phyloP scores from a whole-genome alignment of 352 stramenopile species.

The Phytophthora pluvialis region DNA sequence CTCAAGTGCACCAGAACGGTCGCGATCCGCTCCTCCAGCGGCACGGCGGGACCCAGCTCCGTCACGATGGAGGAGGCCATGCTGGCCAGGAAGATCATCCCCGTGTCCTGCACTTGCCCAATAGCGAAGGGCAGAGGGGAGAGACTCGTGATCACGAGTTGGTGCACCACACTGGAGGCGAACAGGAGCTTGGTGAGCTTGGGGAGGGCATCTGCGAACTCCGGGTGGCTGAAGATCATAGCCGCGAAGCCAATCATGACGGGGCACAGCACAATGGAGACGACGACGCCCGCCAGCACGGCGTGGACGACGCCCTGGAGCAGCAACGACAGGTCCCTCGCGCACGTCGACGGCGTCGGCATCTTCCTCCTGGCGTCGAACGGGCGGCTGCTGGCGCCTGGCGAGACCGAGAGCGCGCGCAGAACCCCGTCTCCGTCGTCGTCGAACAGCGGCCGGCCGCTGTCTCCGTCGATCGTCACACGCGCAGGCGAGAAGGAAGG shows the following conservation, averaged over 20 bases:
- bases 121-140: conserved; percentile 96
- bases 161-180: conserved; percentile 94
- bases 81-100: conserved; percentile 95
- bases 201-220: conserved; percentile 57
- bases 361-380: not conserved
- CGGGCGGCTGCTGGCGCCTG: conserved; percentile 1
- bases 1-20: conserved; percentile 95
- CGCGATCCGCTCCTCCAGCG: conserved; percentile 72
- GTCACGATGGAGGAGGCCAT: conserved; percentile 94
- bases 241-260: conserved; percentile 90
- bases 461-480: conserved; percentile 47
- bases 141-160: conserved; percentile 92
- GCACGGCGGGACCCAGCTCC: conserved; percentile 60
- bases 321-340: conserved; percentile 20
- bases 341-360: not conserved
- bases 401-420: conserved; percentile 31
- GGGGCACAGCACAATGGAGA: conserved; percentile 74
- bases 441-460: conserved; percentile 40
- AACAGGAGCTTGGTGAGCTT: conserved; percentile 93
- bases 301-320: conserved; percentile 60
- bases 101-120: conserved; percentile 96
- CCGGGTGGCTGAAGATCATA: conserved; percentile 93
- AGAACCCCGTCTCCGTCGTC: conserved; percentile 42
- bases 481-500: conserved; percentile 53
- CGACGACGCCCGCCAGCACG: conserved; percentile 88